Conservation (phyloP, 2,329 filamentous ascomycete genomes). For the Penicillium sp. region DNA sequence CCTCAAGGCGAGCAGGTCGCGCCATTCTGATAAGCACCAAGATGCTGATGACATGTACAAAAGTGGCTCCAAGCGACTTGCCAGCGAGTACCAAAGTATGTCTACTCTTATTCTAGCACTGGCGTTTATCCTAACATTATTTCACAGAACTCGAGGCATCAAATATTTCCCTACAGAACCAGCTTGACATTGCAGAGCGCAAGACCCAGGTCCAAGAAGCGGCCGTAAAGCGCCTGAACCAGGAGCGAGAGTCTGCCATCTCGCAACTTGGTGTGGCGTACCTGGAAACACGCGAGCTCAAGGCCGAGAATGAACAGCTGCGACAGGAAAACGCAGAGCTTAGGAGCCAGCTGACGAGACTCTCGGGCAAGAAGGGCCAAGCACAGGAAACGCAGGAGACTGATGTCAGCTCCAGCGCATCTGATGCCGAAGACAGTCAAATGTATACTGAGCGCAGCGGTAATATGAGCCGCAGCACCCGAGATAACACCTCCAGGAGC, state of each 20-base stretch:
- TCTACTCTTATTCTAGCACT: conserved; percentile 15
- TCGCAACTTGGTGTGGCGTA: conserved; percentile 54
- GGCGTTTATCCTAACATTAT: conserved; percentile 22
- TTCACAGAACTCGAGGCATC: conserved; percentile 47
- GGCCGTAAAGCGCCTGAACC: conserved; percentile 50
- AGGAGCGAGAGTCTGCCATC: conserved; percentile 55
- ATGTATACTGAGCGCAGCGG: conserved; percentile 29
- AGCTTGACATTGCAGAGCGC: conserved; percentile 52
- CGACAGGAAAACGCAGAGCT: conserved; percentile 38
- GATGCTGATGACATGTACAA: conserved; percentile 46
- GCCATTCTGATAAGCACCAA: conserved; percentile 34
- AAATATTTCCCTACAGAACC: conserved; percentile 51
- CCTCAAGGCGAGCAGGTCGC: conserved; percentile 43
- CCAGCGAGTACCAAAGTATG: conserved; percentile 39
- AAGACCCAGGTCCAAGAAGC: conserved; percentile 52
- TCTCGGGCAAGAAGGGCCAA: conserved; percentile 21
- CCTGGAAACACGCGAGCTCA: conserved; percentile 47
- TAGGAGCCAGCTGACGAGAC: conserved; percentile 31
- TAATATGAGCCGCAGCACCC: conserved; percentile 27
- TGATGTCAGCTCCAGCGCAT: conserved; percentile 23
- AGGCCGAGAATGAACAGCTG: conserved; percentile 37
- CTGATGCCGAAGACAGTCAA: conserved; percentile 31
- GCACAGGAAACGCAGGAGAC: conserved; percentile 27
- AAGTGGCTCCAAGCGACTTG: conserved; percentile 27
- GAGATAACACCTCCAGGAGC: conserved; percentile 29